Evolutionary conservation across 2,329 filamentous ascomycete species (phyloP).

Genomic region (Lachnellula arida): DNA sequence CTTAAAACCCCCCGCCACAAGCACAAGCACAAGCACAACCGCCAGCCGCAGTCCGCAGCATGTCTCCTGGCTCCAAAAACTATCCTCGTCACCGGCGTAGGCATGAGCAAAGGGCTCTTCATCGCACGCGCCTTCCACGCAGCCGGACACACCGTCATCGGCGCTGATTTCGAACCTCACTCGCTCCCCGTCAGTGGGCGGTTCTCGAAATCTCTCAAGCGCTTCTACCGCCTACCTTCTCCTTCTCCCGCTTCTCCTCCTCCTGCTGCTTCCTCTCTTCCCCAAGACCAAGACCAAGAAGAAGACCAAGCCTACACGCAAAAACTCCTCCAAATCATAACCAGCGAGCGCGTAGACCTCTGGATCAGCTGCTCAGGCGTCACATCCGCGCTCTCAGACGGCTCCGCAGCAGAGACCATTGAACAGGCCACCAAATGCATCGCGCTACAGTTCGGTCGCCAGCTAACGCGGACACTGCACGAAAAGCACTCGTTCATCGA

Average conservation of each 20-base stretch:
- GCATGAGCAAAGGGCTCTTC: constrained; percentile 65
- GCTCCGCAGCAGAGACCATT: constrained; percentile 56
- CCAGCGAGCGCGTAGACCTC: constrained; percentile 57
- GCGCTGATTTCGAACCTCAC: constrained; percentile 56
- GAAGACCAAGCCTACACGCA: constrained; percentile 46
- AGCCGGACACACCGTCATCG: constrained; percentile 65
- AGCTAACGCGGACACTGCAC: constrained; percentile 54
- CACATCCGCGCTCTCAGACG: constrained; percentile 61
- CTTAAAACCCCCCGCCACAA: background rate
- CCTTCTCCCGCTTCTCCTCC: constrained; percentile 3
- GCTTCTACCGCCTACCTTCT: constrained; percentile 49
- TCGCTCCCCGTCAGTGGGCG: constrained; percentile 48
- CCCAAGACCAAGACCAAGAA: constrained; percentile 7
- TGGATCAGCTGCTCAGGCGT: constrained; percentile 75
- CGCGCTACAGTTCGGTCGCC: constrained; percentile 58
- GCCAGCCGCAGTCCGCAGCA: constrained; percentile 8
- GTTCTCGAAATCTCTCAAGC: constrained; percentile 51
- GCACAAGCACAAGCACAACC: constrained; percentile 1
- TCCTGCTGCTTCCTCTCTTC: no score
- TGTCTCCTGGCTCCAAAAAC: constrained; percentile 42
- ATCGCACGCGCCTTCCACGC: constrained; percentile 62
- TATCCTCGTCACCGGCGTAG: constrained; percentile 63
- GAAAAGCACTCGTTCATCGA: constrained; percentile 62
- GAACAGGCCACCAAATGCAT: constrained; percentile 53
- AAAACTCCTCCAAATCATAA: constrained; percentile 53